A percentile compares a stretch with the other conserved stretches of the same genome.
These are phyloP conservation scores for Cercospora nicotianae DNA, from an alignment of 2,329 filamentous ascomycete species.

Conservation along the genomic window DNA sequence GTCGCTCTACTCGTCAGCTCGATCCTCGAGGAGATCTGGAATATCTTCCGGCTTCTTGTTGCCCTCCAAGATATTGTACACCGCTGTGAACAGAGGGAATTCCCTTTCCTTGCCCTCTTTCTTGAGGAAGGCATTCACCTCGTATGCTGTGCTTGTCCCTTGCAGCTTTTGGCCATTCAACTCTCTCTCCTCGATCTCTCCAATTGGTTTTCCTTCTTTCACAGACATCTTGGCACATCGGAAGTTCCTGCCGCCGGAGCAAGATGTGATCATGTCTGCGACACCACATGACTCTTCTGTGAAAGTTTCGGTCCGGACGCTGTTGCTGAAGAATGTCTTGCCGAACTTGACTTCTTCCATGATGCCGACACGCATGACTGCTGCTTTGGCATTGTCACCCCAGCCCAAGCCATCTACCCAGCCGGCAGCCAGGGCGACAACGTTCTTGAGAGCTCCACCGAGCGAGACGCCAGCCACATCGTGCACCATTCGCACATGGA, in stretches of 20 bases:
- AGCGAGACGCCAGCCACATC: constrained; percentile 98
- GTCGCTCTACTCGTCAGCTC: constrained; percentile 17
- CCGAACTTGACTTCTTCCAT: constrained; percentile 97
- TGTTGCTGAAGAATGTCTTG: constrained; percentile 85
- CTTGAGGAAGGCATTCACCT: constrained; percentile 88
- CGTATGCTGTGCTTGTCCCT: constrained; percentile 85
- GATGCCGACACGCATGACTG: constrained; percentile 92
- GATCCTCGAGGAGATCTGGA: constrained; percentile 58
- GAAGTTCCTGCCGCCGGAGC: constrained; percentile 89
- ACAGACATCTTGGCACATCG: constrained; percentile 87
- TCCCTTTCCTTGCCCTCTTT: constrained; percentile 73
- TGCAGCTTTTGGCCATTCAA: constrained; percentile 97
- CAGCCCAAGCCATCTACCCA: constrained; percentile 95
- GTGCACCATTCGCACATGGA: constrained; percentile 89
- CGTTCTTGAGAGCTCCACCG: constrained; percentile 92
- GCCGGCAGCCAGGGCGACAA: constrained; percentile 89
- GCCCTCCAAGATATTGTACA: constrained; percentile 76
- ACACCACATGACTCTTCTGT: constrained; percentile 96
- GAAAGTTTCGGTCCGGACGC: constrained; percentile 79
- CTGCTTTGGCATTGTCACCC: constrained; percentile 99
- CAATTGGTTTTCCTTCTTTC: constrained; percentile 73
- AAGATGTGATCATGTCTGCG: constrained; percentile 92
- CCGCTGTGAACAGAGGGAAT: constrained; percentile 90
- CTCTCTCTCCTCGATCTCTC: constrained; percentile 84
- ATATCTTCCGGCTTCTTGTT: constrained; percentile 77